phyloP scores from a whole-genome alignment of 306 rosid species.

The Delonix regia region DNA sequence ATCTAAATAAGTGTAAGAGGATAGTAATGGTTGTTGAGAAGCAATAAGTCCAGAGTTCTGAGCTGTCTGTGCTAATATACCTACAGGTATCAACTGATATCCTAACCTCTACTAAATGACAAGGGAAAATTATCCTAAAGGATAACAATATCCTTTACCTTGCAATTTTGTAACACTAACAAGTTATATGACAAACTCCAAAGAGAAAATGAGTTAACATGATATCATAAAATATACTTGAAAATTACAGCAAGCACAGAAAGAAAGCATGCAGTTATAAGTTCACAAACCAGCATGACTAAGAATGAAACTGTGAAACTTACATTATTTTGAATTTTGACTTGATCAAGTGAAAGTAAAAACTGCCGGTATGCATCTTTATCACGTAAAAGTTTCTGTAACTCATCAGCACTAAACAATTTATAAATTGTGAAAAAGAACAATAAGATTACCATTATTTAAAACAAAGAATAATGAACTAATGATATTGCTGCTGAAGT shows the following conservation, averaged over 20 bases:
- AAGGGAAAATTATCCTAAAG: not conserved
- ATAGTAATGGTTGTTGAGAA: no score
- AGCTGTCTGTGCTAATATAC: no score
- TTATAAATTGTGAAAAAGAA: not conserved
- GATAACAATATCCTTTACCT: not conserved
- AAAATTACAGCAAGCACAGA: not conserved
- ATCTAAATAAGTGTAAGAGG: no score
- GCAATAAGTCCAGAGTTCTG: no score
- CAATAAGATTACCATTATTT: slow-evolving; percentile 2
- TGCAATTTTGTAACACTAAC: not conserved
- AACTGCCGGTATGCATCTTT: slow-evolving; percentile 83
- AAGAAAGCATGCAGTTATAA: not conserved
- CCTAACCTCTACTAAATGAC: no score
- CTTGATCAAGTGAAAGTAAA: slow-evolving; percentile 73
- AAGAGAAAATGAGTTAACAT: not conserved
- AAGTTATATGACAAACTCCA: not conserved
- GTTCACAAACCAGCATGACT: not conserved
- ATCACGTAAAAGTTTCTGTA: slow-evolving; percentile 78
- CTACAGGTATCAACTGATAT: no score
- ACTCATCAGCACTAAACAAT: slow-evolving; percentile 71
- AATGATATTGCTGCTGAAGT: not conserved
- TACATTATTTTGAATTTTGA: slow-evolving; percentile 80
- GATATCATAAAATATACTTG: not conserved
- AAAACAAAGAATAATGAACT: not conserved
- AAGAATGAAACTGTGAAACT: slow-evolving; percentile 41